Conservation (phyloP, 2,329 filamentous ascomycete species). For the Claviceps citrina region DNA sequence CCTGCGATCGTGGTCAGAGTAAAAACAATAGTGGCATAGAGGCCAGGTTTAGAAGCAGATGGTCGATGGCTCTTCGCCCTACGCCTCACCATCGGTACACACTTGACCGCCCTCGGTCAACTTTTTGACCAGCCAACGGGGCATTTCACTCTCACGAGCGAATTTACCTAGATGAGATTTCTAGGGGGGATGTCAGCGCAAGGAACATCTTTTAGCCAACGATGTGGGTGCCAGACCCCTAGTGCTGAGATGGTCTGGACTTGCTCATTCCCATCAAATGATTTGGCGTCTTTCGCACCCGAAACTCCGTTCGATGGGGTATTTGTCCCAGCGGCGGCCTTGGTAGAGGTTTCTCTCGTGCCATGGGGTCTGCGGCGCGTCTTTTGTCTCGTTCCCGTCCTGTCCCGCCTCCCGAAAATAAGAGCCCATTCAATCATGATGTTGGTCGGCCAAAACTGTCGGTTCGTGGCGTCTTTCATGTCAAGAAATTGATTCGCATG, state of each 20-base stretch:
- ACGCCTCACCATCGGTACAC: conserved; percentile 5
- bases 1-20: conserved; percentile 17
- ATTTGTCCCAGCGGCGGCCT: background rate
- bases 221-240: background rate
- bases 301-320: background rate
- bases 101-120: conserved; percentile 4
- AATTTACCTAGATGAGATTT: conserved; percentile 6
- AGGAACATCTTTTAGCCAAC: background rate
- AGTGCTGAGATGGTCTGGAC: background rate
- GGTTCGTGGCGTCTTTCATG: no score
- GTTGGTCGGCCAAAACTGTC: background rate
- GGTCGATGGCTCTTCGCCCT: background rate
- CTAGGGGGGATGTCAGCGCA: conserved; percentile 3
- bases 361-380: background rate
- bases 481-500: no score
- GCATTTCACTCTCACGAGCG: conserved; percentile 6
- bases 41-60: background rate
- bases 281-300: background rate
- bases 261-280: background rate
- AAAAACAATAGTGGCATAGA: background rate
- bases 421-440: conserved; percentile 1
- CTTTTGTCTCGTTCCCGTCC: background rate
- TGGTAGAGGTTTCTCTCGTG: background rate
- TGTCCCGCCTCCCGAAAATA: background rate
- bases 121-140: conserved; percentile 4